Conservation (phyloP, 495 filamentous ascomycete species). For the Xylaria scruposa region DNA sequence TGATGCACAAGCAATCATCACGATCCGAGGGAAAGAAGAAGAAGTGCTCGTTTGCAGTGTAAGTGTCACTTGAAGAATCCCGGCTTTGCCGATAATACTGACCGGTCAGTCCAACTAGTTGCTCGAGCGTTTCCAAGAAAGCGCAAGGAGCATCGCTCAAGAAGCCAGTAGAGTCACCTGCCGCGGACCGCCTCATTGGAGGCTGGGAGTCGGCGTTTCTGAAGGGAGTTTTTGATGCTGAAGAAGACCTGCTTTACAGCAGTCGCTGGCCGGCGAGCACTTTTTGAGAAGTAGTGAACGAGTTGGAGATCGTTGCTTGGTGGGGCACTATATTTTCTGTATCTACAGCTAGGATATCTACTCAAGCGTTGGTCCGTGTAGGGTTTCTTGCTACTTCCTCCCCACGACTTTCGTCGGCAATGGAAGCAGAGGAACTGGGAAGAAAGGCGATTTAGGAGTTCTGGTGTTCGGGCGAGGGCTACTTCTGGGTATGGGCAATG, state of each 20-base stretch:
- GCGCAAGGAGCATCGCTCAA: background rate
- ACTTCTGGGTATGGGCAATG: background rate
- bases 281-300: background rate
- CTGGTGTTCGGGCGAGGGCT: background rate
- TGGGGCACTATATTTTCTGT: background rate
- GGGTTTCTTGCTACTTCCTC: background rate
- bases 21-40: background rate
- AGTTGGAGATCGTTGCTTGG: background rate
- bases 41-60: background rate
- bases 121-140: background rate
- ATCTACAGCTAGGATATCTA: background rate
- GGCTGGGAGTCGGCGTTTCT: background rate
- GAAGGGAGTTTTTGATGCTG: constrained; percentile 9
- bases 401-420: background rate
- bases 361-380: background rate
- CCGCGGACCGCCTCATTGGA: background rate
- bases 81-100: background rate
- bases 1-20: background rate
- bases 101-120: background rate
- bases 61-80: background rate
- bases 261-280: constrained; percentile 11
- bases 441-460: background rate
- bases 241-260: constrained; percentile 8
- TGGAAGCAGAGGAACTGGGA: background rate
- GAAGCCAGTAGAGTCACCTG: background rate